Evolutionary conservation across 352 stramenopile genomes (phyloP).

Genomic region (Phytophthora sp.): DNA sequence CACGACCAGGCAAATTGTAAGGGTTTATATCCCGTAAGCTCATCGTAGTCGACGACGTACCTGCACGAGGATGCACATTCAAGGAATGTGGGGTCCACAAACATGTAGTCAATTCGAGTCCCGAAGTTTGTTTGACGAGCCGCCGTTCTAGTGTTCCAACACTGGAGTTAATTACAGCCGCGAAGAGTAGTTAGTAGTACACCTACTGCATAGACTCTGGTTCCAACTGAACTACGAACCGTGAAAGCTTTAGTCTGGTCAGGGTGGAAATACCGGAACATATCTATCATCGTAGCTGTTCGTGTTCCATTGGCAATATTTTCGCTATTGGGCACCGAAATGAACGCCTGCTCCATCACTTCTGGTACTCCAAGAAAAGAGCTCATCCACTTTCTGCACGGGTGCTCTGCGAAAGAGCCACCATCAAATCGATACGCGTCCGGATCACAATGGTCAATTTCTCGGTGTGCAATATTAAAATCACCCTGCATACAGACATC

Average conservation of each 20-base stretch:
- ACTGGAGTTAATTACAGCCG: conserved; percentile 40
- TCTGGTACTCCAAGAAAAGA: conserved; percentile 37
- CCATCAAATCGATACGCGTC: conserved; percentile 34
- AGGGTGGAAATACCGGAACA: conserved; percentile 84
- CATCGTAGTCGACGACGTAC: conserved; percentile 33
- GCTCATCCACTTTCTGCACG: conserved; percentile 76
- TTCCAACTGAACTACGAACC: conserved; percentile 33
- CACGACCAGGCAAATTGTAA: conserved; percentile 1
- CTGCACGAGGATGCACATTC: conserved; percentile 58
- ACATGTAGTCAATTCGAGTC: conserved; percentile 92
- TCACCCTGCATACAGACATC: conserved; percentile 57
- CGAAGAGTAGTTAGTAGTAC: not conserved
- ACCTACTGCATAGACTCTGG: not conserved
- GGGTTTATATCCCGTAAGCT: not conserved
- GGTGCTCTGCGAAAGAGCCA: conserved; percentile 59
- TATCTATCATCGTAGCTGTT: conserved; percentile 63
- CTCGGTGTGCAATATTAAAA: conserved; percentile 82
- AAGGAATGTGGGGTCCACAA: conserved; percentile 66
- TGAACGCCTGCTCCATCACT: conserved; percentile 9
- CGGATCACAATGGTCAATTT: conserved; percentile 82
- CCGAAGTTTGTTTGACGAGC: conserved; percentile 92
- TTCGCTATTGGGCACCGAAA: not conserved
- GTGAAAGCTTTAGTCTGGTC: conserved; percentile 79
- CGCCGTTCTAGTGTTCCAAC: conserved; percentile 87
- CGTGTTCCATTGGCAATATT: not conserved